A percentile compares a stretch with the other conserved stretches of the same genome.
These are phyloP conservation scores for Hygrocybe coccinea DNA, from an alignment of 768 basidiomycete genomes.

Conservation along the genomic window DNA sequence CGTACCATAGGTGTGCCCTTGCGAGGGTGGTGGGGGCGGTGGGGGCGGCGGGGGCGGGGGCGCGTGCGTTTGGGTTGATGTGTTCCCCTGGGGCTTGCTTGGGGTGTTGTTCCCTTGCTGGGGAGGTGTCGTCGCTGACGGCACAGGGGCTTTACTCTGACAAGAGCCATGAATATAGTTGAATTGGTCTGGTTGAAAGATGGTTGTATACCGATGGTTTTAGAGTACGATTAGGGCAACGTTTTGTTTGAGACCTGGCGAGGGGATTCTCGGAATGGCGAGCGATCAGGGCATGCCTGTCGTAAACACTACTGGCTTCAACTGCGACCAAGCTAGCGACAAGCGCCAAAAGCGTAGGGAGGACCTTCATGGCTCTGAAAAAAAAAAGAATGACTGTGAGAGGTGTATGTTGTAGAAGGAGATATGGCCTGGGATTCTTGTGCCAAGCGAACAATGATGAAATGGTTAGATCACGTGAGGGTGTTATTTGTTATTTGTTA, in stretches of 20 bases:
- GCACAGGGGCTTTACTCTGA: background rate
- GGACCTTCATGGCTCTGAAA: constrained; percentile 30
- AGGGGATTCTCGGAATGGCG: constrained; percentile 21
- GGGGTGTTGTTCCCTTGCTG: too few relatives aligned
- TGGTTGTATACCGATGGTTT: constrained; percentile 2
- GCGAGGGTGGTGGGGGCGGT: constrained; percentile 2
- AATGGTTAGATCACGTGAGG: too few relatives aligned
- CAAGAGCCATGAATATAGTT: background rate
- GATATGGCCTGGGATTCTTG: too few relatives aligned
- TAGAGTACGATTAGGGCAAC: constrained; percentile 22
- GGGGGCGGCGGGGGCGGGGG: background rate
- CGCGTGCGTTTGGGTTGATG: too few relatives aligned
- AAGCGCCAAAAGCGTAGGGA: constrained; percentile 34
- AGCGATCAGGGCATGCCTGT: constrained; percentile 34
- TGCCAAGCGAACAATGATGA: too few relatives aligned
- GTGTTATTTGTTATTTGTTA: too few relatives aligned
- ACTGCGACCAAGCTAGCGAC: constrained; percentile 33
- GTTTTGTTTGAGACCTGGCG: constrained; percentile 18
- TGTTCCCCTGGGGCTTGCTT: too few relatives aligned
- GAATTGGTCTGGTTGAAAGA: background rate
- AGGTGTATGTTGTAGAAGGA: background rate
- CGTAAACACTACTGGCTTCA: constrained; percentile 32
- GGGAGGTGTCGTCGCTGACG: too few relatives aligned
- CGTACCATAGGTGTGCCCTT: constrained; percentile 5
- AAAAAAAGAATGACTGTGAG: background rate